These are phyloP conservation scores for Francoa sonchifolia DNA, from an alignment of 441 rosid species.

Conservation along the genomic window DNA sequence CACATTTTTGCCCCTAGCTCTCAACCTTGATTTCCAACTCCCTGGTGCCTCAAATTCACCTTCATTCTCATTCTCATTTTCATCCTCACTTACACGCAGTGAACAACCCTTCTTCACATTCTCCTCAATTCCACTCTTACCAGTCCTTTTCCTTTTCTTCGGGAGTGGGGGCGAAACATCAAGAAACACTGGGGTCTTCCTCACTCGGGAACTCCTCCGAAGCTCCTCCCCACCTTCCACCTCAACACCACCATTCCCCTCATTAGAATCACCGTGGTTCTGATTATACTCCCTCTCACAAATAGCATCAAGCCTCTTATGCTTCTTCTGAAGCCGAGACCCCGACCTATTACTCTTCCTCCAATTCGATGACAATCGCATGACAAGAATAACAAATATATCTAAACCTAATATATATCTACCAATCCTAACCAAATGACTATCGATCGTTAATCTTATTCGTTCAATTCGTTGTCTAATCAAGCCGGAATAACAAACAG, in stretches of 20 bases:
- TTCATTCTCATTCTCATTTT: constrained; percentile 12
- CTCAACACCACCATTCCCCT: constrained; percentile 14
- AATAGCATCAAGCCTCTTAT: constrained; percentile 86
- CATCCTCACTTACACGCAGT: constrained; percentile 16
- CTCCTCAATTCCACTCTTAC: constrained; percentile 17
- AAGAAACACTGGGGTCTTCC: constrained; percentile 53
- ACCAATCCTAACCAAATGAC: too few species aligned
- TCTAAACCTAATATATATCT: too few species aligned
- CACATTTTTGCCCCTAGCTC: constrained; percentile 36
- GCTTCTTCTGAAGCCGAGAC: constrained; percentile 63
- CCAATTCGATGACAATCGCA: constrained; percentile 43
- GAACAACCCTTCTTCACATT: constrained; percentile 7
- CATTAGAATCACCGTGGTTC: constrained; percentile 42
- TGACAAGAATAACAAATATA: constrained; percentile 24
- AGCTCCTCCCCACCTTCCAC: constrained; percentile 32
- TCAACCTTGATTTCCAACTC: constrained; percentile 63
- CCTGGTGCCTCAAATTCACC: constrained; percentile 27
- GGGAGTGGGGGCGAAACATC: constrained; percentile 77
- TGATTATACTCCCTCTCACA: constrained; percentile 61
- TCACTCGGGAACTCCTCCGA: constrained; percentile 68
- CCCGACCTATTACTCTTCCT: constrained; percentile 25
- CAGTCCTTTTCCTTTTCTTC: constrained; percentile 40
- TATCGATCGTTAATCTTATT: too few species aligned
- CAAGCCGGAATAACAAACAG: too few species aligned
- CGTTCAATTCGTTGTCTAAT: too few species aligned